Base-by-base conservation (phyloP, 2,329 filamentous ascomycete species). In the Claviceps quebecensis region DNA sequence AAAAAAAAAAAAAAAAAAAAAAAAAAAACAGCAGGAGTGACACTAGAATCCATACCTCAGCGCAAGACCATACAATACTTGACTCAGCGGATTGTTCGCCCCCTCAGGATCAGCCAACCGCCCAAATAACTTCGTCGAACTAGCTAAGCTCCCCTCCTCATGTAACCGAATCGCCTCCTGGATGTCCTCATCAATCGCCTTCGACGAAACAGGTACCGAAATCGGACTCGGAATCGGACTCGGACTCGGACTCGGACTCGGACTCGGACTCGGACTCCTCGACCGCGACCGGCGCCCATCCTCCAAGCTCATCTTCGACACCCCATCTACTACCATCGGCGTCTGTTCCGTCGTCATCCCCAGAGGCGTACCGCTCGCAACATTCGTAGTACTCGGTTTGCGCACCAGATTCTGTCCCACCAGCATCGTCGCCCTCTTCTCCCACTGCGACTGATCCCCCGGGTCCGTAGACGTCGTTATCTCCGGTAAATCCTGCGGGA, bases 101-200 rank as follows among this genome's bases (percentile, higher is more conserved):
- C 87, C 89, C 50, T 81, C 75, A 0, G 87, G 87, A 64, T 95
- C 84, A 50, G 93, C 93, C 58, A 98, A 73, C 54, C 76, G 74
- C 29, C 81, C 86, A 69, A 98, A 98, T 68, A 97, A 80, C 49
- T 73, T 72, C n/a, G 93, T 96, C 50, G 89, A 93, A 61, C 75
- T 70, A 60, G 81, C 79, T 52, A 95, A 75, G 54, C 93, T 77
- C 52, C 91, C 91, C 46, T 74, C 76, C 68, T 98, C 93, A 65
- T 98, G 93, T 56, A 97, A 74, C 55, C 85, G 78, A 64, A 98
- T 98, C n/a, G 93, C 93, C 69, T 94, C 84, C 68, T 96, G 91
- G 53, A 98, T 95, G 66, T 87, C 83, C 53, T 77, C 75, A 63
- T 84, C 80, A 50, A 76, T 75, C 53, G 69, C 68, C 62, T 77